Base-by-base conservation (phyloP, 495 filamentous ascomycete genomes). In the Aspergillus ostianus region DNA sequence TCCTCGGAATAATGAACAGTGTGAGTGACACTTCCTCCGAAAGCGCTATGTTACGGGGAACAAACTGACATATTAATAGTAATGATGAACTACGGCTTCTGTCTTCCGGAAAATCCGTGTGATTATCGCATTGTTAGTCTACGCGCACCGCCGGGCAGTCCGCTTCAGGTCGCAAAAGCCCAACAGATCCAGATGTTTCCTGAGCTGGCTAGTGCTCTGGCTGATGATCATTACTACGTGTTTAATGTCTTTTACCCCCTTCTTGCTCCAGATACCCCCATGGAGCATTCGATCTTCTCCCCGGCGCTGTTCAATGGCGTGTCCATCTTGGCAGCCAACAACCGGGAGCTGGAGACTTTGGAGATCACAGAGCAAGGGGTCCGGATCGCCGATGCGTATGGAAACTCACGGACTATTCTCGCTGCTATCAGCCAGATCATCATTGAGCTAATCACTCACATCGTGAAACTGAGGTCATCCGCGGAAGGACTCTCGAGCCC, bases 51-150 rank as follows among this genome's bases (percentile, higher is more conserved):
- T 26, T 18, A 54, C 18, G 47, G 18, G 47, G 19, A 10, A 3
- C 9, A 29, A 26, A 63, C 44, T 69, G 29, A 66, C 59, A 29
- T 44, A 46, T 2, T 13, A 26, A 6, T 21, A 85, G 84, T 89
- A 30, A 74, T 90, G 53, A 76, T 88, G 72, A 87, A 87, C 47
- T 90, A 90, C 51, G 87, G 87, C 4, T 90, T 90, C 67, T 83
- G 82, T 57, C 73, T 87, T 10, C 62, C 71, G 3, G 70, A 80
- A n/a, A 89, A 87, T 59, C 76, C 80, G 47, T 74, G 74, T 64
- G 79, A 87, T 71, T 80, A 81, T 56, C 80, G 78, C 47, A 75
- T 75, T 52, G 69, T 84, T 44, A 74, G 73, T 50, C 64, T 83
- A 27, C 70, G 73, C 1, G 73, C 76, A 50, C 70, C 73, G 20